Percentiles rank a stretch among this genome's conserved stretches.
These are phyloP conservation scores for Gracilariopsis chorda DNA, from an alignment of 23 red algal genomes.

Conservation along the genomic window DNA sequence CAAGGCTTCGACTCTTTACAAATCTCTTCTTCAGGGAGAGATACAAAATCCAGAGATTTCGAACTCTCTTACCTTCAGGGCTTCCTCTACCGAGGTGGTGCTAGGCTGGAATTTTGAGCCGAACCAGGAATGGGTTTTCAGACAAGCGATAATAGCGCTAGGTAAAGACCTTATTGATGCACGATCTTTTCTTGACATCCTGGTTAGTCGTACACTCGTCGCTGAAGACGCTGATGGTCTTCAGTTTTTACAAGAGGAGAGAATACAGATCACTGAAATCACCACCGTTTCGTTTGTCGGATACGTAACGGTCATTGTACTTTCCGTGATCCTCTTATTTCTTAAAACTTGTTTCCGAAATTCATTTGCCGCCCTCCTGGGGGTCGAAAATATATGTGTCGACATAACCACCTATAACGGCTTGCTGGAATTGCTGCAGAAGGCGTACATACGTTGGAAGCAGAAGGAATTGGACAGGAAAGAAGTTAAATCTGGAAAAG, in stretches of 20 bases:
- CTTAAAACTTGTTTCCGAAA: not conserved
- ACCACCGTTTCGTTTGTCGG: not conserved
- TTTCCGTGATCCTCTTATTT: not conserved
- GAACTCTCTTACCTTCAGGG: not conserved
- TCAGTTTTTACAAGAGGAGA: not conserved
- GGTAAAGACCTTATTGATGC: not conserved
- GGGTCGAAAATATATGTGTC: not conserved
- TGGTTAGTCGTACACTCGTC: not conserved
- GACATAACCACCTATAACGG: not conserved
- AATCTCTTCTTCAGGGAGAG: not conserved
- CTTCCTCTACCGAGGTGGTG: not conserved
- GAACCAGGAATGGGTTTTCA: not conserved
- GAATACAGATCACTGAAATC: not conserved
- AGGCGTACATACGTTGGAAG: conserved; percentile 64
- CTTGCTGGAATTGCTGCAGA: not conserved
- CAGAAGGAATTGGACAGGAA: conserved; percentile 52
- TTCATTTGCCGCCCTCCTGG: not conserved
- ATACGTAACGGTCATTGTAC: not conserved
- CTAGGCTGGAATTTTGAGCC: not conserved
- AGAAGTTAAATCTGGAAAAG: too few relatives aligned
- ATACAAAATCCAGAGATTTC: not conserved
- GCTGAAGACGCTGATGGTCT: not conserved
- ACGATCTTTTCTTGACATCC: not conserved
- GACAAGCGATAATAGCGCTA: not conserved
- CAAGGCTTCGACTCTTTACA: not conserved